Conservation (phyloP, 2,329 filamentous ascomycete species). For the Trichoderma sp. region DNA sequence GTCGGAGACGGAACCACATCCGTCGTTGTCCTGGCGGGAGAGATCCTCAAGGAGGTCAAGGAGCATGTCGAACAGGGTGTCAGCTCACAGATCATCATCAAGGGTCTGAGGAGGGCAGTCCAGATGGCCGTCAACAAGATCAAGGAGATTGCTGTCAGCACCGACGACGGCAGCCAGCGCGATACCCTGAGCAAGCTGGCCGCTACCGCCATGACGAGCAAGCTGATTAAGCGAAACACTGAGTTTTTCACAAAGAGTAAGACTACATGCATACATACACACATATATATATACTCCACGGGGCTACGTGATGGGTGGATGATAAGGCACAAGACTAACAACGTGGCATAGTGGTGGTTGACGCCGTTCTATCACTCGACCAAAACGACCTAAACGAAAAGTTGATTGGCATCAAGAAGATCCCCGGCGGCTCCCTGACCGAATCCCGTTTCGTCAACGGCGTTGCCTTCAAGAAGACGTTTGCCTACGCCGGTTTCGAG, state of each 20-base stretch:
- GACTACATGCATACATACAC: not conserved
- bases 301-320: not conserved
- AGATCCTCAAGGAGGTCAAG: conserved; percentile 95
- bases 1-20: conserved; percentile 98
- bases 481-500: conserved; percentile 98
- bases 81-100: conserved; percentile 96
- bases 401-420: conserved; percentile 97
- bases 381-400: conserved; percentile 97
- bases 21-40: conserved; percentile 94
- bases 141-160: conserved; percentile 91
- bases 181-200: conserved; percentile 89
- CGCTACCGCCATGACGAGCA: conserved; percentile 97
- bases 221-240: conserved; percentile 96
- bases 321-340: conserved; percentile 23
- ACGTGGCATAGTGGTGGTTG: conserved; percentile 76
- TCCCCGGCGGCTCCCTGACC: conserved; percentile 91
- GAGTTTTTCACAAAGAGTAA: conserved; percentile 95
- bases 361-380: conserved; percentile 91
- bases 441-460: conserved; percentile 97
- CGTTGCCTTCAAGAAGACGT: conserved; percentile 99
- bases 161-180: conserved; percentile 75
- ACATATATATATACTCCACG: not conserved
- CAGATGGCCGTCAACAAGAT: conserved; percentile 96
- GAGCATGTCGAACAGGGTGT: conserved; percentile 96
- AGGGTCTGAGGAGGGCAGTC: conserved; percentile 84